These are phyloP conservation scores for Escovopsis sp. DNA, from an alignment of 2,329 filamentous ascomycete genomes.

Conservation along the genomic window DNA sequence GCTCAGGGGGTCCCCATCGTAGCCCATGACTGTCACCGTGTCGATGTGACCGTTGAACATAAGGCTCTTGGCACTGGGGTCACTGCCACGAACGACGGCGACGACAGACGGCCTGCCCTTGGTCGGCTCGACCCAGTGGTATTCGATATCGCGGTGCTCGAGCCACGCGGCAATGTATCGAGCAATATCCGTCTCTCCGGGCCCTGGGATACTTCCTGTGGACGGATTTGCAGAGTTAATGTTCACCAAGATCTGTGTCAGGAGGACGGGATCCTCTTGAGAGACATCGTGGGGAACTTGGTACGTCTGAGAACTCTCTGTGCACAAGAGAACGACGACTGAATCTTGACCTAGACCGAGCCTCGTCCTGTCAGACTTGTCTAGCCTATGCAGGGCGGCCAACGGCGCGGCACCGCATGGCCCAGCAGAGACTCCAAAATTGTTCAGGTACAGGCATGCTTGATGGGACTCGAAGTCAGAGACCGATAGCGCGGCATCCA, in stretches of 20 bases:
- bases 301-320: constrained; percentile 42
- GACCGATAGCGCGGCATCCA: constrained; percentile 47
- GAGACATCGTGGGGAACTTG: constrained; percentile 25
- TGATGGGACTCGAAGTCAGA: constrained; percentile 48
- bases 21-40: constrained; percentile 33
- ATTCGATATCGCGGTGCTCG: constrained; percentile 34
- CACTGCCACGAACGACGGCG: constrained; percentile 30
- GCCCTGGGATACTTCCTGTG: constrained; percentile 25
- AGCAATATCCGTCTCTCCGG: constrained; percentile 31
- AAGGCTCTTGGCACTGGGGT: constrained; percentile 27
- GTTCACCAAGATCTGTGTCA: constrained; percentile 30
- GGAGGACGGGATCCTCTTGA: constrained; percentile 23
- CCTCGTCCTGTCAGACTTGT: constrained; percentile 16
- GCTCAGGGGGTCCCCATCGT: constrained; percentile 29
- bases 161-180: constrained; percentile 35
- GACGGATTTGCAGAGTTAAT: constrained; percentile 36
- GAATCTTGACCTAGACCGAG: constrained; percentile 31
- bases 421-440: constrained; percentile 33
- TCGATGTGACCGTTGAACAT: constrained; percentile 41
- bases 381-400: constrained; percentile 40
- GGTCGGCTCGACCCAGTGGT: constrained; percentile 31
- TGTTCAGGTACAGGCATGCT: constrained; percentile 38
- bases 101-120: constrained; percentile 35
- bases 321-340: constrained; percentile 51
- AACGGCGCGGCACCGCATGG: constrained; percentile 48